phyloP scores from a whole-genome alignment of 164 flowering plant species.

The Umbilicus rupestris region DNA sequence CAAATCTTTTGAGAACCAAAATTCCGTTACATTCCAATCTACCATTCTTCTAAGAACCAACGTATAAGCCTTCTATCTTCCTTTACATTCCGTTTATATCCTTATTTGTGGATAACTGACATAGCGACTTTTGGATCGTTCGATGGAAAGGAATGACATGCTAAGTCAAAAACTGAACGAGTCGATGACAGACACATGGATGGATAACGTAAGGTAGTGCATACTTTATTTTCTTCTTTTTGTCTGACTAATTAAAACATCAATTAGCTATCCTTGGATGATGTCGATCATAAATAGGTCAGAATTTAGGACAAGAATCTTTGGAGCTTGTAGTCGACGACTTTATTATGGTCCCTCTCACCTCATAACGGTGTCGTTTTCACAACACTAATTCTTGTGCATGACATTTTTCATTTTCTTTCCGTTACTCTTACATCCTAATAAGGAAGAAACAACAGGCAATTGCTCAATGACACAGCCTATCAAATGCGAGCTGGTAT shows the following conservation, averaged over 20 bases:
- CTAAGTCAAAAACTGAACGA: background rate
- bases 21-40: too few relatives aligned
- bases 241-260: background rate
- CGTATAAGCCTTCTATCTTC: background rate
- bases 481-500: background rate
- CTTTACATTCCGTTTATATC: too few relatives aligned
- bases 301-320: constrained; percentile 1
- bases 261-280: background rate
- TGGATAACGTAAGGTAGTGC: background rate
- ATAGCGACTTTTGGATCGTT: too few relatives aligned
- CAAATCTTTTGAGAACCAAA: too few relatives aligned
- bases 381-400: background rate
- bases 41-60: too few relatives aligned
- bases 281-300: background rate
- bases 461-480: background rate
- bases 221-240: too few relatives aligned
- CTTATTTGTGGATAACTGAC: too few relatives aligned
- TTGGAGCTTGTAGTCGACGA: background rate
- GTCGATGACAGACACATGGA: background rate
- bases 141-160: background rate
- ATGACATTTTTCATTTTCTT: too few relatives aligned
- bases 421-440: background rate
- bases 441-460: background rate
- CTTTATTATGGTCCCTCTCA: too few relatives aligned
- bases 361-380: background rate